phyloP scores from a whole-genome alignment of 768 basidiomycete species.

The Rossbeevera mucosa region DNA sequence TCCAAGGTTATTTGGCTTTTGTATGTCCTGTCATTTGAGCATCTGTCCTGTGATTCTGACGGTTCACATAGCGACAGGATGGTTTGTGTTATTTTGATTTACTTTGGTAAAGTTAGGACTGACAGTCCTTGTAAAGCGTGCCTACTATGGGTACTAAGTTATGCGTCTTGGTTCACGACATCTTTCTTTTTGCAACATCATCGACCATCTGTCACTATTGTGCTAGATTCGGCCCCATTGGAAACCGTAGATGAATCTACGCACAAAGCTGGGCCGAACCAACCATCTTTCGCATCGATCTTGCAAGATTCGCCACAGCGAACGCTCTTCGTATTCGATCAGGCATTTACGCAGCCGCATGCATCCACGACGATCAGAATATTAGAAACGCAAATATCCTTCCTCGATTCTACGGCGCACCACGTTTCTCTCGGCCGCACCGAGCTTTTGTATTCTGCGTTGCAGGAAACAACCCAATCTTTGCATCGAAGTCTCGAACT shows the following conservation, averaged over 20 bases:
- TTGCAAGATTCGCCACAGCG: slow-evolving; percentile 22
- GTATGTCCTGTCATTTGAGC: slow-evolving; percentile 29
- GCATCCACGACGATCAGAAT: slow-evolving; percentile 17
- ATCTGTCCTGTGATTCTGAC: slow-evolving; percentile 2
- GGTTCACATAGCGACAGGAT: slow-evolving; percentile 49
- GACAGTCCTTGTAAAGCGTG: slow-evolving; percentile 41
- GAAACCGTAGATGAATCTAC: slow-evolving; percentile 25
- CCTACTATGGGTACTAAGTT: slow-evolving; percentile 57
- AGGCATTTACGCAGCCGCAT: slow-evolving; percentile 24
- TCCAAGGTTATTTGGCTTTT: slow-evolving; percentile 92
- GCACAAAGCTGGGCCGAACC: slow-evolving; percentile 17
- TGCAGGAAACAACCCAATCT: slow-evolving; percentile 28
- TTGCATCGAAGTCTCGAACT: slow-evolving; percentile 30
- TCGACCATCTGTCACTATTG: slow-evolving; percentile 19
- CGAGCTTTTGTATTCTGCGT: slow-evolving; percentile 20
- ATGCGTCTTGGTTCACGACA: slow-evolving; percentile 27
- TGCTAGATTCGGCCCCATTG: slow-evolving; percentile 18
- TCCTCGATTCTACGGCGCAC: slow-evolving; percentile 20
- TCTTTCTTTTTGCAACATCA: slow-evolving; percentile 18
- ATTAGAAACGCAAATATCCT: slow-evolving; percentile 20
- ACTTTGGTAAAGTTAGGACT: slow-evolving; percentile 10
- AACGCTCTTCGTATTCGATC: slow-evolving; percentile 19
- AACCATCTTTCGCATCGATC: slow-evolving; percentile 30
- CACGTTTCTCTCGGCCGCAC: slow-evolving; percentile 13
- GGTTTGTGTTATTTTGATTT: slow-evolving; percentile 31